Percentiles rank a stretch among this genome's conserved stretches.
These are phyloP conservation scores for Inga leiocalycina DNA, from an alignment of 306 rosid genomes.

Conservation along the genomic window DNA sequence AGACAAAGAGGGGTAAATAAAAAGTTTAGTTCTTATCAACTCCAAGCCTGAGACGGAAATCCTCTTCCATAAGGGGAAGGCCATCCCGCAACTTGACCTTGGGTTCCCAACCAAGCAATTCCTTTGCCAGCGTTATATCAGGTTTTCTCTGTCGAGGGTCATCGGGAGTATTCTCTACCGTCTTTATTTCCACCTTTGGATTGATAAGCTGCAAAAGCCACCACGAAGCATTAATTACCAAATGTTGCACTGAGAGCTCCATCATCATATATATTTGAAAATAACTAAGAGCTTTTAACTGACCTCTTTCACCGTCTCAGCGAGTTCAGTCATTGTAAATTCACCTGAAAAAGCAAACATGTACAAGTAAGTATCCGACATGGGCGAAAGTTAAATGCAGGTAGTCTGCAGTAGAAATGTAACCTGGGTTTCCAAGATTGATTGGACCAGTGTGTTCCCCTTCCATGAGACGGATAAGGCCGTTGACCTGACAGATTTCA, in stretches of 20 bases:
- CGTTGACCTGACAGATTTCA: conserved; percentile 62
- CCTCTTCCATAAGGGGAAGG: conserved; percentile 85
- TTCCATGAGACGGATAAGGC: conserved; percentile 81
- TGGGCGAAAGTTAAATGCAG: background rate
- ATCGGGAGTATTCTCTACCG: conserved; percentile 85
- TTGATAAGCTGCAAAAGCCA: conserved; percentile 65
- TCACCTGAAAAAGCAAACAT: conserved; percentile 63
- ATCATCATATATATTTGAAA: background rate
- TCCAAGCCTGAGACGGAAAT: conserved; percentile 77
- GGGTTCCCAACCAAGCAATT: conserved; percentile 81
- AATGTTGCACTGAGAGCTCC: background rate
- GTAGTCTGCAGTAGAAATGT: conserved; percentile 17
- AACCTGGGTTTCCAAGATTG: conserved; percentile 92
- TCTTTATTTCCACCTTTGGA: conserved; percentile 67
- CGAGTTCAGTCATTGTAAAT: conserved; percentile 95
- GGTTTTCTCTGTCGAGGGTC: conserved; percentile 89
- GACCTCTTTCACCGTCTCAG: conserved; percentile 94
- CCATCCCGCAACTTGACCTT: conserved; percentile 65
- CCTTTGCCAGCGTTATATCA: conserved; percentile 71
- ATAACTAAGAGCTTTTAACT: conserved; percentile 29
- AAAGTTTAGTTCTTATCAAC: conserved; percentile 34
- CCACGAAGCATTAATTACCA: background rate
- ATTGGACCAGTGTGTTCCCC: conserved; percentile 81
- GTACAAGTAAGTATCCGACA: background rate
- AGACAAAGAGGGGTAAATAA: background rate